phyloP scores from a whole-genome alignment of 2,329 filamentous ascomycete species.

The Cladophialophora chaetospira region DNA sequence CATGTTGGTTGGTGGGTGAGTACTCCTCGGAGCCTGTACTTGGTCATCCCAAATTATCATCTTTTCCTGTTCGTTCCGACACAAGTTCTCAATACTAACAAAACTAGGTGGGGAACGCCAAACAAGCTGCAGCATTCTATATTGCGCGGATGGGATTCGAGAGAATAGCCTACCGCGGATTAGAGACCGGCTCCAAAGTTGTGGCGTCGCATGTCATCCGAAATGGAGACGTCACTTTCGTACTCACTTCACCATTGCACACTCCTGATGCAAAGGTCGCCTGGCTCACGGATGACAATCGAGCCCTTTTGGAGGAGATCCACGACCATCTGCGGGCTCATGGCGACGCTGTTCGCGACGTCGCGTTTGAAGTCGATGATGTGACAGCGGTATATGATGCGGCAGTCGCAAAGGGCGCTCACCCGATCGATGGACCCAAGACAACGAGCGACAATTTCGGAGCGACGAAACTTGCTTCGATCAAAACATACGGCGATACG shows the following conservation, averaged over 20 bases:
- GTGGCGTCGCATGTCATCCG: conserved; percentile 81
- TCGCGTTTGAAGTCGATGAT: conserved; percentile 91
- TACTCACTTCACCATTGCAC: conserved; percentile 79
- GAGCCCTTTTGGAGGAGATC: conserved; percentile 69
- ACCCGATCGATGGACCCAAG: conserved; percentile 50
- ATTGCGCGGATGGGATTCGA: conserved; percentile 83
- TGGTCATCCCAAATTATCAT: too few species aligned
- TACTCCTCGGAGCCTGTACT: too few species aligned
- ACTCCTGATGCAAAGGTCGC: conserved; percentile 64
- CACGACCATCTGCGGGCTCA: conserved; percentile 82
- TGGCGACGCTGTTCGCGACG: conserved; percentile 92
- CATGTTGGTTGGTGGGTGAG: conserved; percentile 95
- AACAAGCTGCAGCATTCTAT: conserved; percentile 90
- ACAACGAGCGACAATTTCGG: conserved; percentile 65
- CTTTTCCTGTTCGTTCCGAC: too few species aligned
- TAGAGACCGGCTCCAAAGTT: conserved; percentile 82
- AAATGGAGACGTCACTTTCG: conserved; percentile 76
- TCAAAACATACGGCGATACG: conserved; percentile 91
- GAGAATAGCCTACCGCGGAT: conserved; percentile 77
- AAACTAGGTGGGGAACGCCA: conserved; percentile 96
- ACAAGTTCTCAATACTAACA: too few species aligned
- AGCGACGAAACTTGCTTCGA: conserved; percentile 71
- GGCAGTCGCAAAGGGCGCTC: conserved; percentile 61
- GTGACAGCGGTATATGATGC: conserved; percentile 76
- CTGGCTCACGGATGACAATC: conserved; percentile 55